A percentile compares a stretch with the other conserved stretches of the same genome.
Conservation (phyloP, 176 grass and related monocot genomes). For the Oryza nivara region DNA sequence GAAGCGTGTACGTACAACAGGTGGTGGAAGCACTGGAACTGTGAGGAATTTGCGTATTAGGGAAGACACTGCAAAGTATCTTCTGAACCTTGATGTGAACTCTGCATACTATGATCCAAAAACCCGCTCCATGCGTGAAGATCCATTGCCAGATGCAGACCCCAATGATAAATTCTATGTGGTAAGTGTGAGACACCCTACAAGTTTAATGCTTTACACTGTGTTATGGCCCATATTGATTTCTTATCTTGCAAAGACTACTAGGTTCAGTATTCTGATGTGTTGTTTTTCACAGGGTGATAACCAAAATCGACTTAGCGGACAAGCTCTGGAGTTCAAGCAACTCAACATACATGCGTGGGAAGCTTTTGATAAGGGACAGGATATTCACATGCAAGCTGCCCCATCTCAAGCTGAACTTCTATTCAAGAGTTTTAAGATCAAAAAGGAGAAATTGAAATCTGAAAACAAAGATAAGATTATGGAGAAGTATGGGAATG, state of each 20-base stretch:
- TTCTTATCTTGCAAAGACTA: neutral
- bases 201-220: neutral
- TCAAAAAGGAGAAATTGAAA: constrained; percentile 89
- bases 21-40: constrained; percentile 97
- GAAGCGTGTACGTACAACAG: constrained; percentile 93
- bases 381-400: constrained; percentile 97
- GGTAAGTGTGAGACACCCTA: constrained; percentile 43
- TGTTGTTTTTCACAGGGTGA: constrained; percentile 68
- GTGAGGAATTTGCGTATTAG: constrained; percentile 98
- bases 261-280: constrained; percentile 22
- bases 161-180: constrained; percentile 98
- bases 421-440: constrained; percentile 73
- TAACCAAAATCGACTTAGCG: constrained; percentile 90
- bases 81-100: constrained; percentile 94
- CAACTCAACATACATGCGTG: constrained; percentile 85
- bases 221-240: neutral
- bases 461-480: constrained; percentile 85
- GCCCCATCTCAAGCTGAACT: constrained; percentile 95
- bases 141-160: constrained; percentile 88
- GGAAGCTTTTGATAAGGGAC: constrained; percentile 96
- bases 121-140: constrained; percentile 95
- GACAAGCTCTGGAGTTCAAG: constrained; percentile 95
- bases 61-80: constrained; percentile 95
- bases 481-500: constrained; percentile 93
- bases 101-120: constrained; percentile 99